These are phyloP conservation scores for Lachnellula hyalina DNA, from an alignment of 2,329 filamentous ascomycete genomes.

Conservation along the genomic window DNA sequence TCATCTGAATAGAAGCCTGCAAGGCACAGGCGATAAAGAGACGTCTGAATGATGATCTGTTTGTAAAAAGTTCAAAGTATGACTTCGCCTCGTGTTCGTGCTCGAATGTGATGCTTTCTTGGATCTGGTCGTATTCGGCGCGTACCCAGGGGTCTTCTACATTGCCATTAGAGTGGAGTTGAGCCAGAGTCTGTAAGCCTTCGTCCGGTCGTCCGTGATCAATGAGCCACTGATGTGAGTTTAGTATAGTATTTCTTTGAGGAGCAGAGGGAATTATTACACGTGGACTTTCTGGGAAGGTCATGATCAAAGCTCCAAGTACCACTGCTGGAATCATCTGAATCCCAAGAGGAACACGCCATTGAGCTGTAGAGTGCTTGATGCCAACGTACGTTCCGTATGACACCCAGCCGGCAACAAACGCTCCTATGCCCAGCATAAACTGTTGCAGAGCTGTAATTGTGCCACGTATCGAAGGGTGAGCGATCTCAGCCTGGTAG, in stretches of 20 bases:
- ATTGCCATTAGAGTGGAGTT: constrained; percentile 56
- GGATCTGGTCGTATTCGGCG: constrained; percentile 59
- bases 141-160: constrained; percentile 54
- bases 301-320: constrained; percentile 47
- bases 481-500: constrained; percentile 71
- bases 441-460: constrained; percentile 76
- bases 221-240: constrained; percentile 48
- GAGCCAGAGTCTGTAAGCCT: constrained; percentile 52
- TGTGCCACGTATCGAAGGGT: constrained; percentile 67
- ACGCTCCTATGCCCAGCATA: constrained; percentile 71
- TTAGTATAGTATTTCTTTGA: not conserved
- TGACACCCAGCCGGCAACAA: constrained; percentile 68
- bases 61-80: constrained; percentile 55
- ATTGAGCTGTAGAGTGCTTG: constrained; percentile 30
- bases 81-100: constrained; percentile 59
- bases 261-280: constrained; percentile 6
- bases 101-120: constrained; percentile 55
- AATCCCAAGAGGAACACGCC: constrained; percentile 40
- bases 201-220: constrained; percentile 52
- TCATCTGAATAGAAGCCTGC: constrained; percentile 63
- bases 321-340: constrained; percentile 56
- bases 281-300: constrained; percentile 56
- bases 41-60: constrained; percentile 56
- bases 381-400: constrained; percentile 47
- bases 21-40: constrained; percentile 56